Conservation (phyloP, 345 rosid species). For the Passiflora organensis region DNA sequence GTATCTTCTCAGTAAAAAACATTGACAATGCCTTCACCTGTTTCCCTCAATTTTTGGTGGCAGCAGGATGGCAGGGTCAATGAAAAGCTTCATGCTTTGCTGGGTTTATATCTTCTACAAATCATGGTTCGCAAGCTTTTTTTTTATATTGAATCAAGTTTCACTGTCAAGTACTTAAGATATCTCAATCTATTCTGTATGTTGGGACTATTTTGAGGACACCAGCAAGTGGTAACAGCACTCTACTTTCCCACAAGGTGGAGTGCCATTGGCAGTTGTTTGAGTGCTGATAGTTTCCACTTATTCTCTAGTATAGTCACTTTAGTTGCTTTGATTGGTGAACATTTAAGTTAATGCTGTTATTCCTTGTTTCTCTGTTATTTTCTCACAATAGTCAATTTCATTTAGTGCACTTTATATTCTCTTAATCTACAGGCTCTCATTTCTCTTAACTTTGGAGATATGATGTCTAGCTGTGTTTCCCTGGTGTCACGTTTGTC, state of each 20-base stretch:
- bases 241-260: too few relatives aligned
- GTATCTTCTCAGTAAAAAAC: too few relatives aligned
- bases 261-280: too few relatives aligned
- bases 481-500: constrained; percentile 42
- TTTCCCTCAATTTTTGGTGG: constrained; percentile 5
- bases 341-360: neutral
- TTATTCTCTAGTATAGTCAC: constrained; percentile 1
- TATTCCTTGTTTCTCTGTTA: constrained; percentile 1
- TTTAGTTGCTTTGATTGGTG: neutral
- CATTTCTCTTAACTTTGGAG: constrained; percentile 47
- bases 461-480: constrained; percentile 30
- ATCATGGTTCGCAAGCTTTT: constrained; percentile 52
- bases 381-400: neutral
- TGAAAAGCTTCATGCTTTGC: constrained; percentile 56
- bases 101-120: constrained; percentile 68
- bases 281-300: neutral
- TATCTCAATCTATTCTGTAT: too few relatives aligned
- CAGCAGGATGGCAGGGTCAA: constrained; percentile 49
- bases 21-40: constrained; percentile 2
- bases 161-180: constrained; percentile 3
- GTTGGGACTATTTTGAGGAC: too few relatives aligned
- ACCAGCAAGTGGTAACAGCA: too few relatives aligned
- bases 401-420: neutral
- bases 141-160: constrained; percentile 7
- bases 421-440: constrained; percentile 44